These are phyloP conservation scores for Starmerella scarabaei DNA, from an alignment of 805 yeast species.

Conservation along the genomic window DNA sequence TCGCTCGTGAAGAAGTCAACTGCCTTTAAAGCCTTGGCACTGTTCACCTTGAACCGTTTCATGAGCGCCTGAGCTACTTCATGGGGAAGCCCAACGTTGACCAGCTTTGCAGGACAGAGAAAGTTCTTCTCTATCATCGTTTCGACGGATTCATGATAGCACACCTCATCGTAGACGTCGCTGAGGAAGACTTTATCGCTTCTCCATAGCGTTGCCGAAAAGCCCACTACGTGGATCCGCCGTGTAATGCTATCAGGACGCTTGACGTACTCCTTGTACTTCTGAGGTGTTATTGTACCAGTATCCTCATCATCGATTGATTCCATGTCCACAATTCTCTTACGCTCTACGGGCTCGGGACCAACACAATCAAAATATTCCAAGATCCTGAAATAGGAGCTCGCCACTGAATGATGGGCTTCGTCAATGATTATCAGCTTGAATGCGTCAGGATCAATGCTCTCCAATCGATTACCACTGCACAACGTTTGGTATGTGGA, in stretches of 20 bases:
- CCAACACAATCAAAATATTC: slow-evolving; percentile 36
- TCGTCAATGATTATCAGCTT: slow-evolving; percentile 76
- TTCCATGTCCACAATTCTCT: not conserved
- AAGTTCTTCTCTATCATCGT: slow-evolving; percentile 59
- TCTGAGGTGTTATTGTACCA: not conserved
- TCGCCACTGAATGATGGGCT: slow-evolving; percentile 81
- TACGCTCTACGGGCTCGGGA: not conserved
- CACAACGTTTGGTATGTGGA: slow-evolving; percentile 63
- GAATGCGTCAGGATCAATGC: slow-evolving; percentile 45
- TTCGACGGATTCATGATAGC: slow-evolving; percentile 49
- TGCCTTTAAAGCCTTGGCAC: not conserved
- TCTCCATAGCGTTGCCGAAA: slow-evolving; percentile 76
- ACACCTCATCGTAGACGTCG: slow-evolving; percentile 55
- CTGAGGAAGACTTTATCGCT: slow-evolving; percentile 54
- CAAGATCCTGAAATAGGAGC: slow-evolving; percentile 47
- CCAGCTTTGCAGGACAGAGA: slow-evolving; percentile 55
- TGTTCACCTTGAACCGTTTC: not conserved
- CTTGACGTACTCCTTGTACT: too few species aligned
- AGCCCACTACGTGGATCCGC: slow-evolving; percentile 55
- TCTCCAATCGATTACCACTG: slow-evolving; percentile 36
- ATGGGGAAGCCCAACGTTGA: slow-evolving; percentile 32
- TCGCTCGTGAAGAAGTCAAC: slow-evolving; percentile 7
- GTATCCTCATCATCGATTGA: not conserved
- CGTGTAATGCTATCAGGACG: slow-evolving; percentile 24
- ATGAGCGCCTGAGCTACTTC: not conserved